Percentiles rank a stretch among this genome's conserved stretches.
Evolutionary conservation across 192 early-diverging fungal genomes (phyloP).

Genomic region (Linnemannia zychae): DNA sequence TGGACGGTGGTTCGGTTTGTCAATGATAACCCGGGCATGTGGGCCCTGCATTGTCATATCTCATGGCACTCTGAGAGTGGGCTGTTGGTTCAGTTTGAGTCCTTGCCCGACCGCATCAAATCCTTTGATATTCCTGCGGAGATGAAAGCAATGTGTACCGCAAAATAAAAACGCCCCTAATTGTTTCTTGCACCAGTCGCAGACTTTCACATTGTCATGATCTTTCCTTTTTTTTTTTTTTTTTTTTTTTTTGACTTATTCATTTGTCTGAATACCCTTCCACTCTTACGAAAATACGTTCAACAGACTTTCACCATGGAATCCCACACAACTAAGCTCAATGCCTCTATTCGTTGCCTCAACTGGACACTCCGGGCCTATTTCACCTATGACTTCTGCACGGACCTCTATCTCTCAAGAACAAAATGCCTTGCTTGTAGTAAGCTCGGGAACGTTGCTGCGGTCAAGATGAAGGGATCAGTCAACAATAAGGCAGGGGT

Average conservation of each 20-base stretch:
- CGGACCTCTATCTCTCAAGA: constrained; percentile 5
- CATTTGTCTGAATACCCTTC: too few species aligned
- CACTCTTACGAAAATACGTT: too few species aligned
- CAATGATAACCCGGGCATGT: constrained; percentile 58
- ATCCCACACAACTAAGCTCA: not conserved
- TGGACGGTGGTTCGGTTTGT: constrained; percentile 38
- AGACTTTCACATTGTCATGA: too few species aligned
- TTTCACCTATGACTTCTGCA: not conserved
- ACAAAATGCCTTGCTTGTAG: constrained; percentile 15
- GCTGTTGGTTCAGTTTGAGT: constrained; percentile 51
- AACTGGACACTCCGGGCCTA: too few species aligned
- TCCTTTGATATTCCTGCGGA: constrained; percentile 37
- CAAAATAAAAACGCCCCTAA: not conserved
- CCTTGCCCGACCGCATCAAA: constrained; percentile 31
- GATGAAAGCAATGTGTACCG: constrained; percentile 32
- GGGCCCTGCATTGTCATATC: constrained; percentile 63
- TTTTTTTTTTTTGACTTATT: too few species aligned
- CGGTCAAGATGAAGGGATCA: too few species aligned
- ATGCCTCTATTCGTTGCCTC: too few species aligned
- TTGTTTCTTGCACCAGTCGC: too few species aligned
- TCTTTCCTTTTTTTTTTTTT: too few species aligned
- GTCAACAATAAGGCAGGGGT: too few species aligned
- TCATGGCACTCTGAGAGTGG: constrained; percentile 63
- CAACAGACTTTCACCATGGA: too few species aligned
- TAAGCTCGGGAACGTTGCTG: too few species aligned